Conservation (phyloP, 2,329 filamentous ascomycete genomes). For the Penicillium sp. region DNA sequence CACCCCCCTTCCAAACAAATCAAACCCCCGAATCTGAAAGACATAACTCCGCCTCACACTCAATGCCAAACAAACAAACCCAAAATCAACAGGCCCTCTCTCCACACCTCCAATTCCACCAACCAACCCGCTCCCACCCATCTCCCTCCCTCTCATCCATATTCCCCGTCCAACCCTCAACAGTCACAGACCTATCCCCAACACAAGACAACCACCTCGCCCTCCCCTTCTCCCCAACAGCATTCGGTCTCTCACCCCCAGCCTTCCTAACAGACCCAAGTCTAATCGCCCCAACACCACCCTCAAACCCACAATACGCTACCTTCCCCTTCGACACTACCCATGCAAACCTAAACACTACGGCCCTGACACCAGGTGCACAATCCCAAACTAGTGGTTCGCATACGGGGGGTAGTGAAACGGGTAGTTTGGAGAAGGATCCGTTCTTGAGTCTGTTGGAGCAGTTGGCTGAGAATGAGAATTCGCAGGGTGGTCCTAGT, state of each 20-base stretch:
- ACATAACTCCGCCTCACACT: slow-evolving; percentile 8
- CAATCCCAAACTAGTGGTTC: slow-evolving; percentile 43
- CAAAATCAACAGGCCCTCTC: slow-evolving; percentile 6
- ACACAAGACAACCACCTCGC: slow-evolving; percentile 20
- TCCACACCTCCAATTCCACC: slow-evolving; percentile 18
- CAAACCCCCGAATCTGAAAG: slow-evolving; percentile 13
- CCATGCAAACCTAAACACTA: slow-evolving; percentile 12
- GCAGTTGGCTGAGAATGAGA: slow-evolving; percentile 79
- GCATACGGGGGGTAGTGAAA: slow-evolving; percentile 35
- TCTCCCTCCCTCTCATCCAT: slow-evolving; percentile 18
- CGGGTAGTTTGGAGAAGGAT: slow-evolving; percentile 66
- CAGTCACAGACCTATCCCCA: slow-evolving; percentile 10
- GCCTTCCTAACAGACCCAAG: slow-evolving; percentile 33
- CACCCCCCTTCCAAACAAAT: slow-evolving; percentile 4
- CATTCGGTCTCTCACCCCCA: slow-evolving; percentile 33
- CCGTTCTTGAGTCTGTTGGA: slow-evolving; percentile 77
- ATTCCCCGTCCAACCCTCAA: slow-evolving; percentile 11
- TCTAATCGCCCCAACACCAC: slow-evolving; percentile 29
- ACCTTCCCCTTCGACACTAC: slow-evolving; percentile 40
- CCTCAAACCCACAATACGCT: slow-evolving; percentile 36
- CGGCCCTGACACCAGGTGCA: slow-evolving; percentile 40
- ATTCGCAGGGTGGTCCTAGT: slow-evolving; percentile 62
- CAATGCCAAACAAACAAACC: not conserved
- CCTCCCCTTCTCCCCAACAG: slow-evolving; percentile 42
- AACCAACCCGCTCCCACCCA: slow-evolving; percentile 10